These are phyloP conservation scores for Coemansia brasiliensis DNA, from an alignment of 192 early-diverging fungal genomes.

Conservation along the genomic window DNA sequence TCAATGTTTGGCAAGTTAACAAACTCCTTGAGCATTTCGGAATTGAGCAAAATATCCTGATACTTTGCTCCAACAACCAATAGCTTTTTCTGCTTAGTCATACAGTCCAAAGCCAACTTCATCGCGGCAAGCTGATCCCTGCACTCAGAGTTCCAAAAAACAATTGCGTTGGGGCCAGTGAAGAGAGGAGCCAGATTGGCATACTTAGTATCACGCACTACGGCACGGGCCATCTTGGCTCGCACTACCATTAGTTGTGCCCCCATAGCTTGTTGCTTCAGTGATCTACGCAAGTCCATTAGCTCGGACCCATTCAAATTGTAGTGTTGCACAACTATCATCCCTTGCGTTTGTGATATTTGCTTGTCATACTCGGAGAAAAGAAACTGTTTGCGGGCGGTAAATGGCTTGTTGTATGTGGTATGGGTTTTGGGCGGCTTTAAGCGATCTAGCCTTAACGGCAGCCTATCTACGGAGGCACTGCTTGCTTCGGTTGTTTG, in stretches of 20 bases:
- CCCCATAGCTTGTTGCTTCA: slow-evolving; percentile 26
- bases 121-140: slow-evolving; percentile 16
- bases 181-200: slow-evolving; percentile 40
- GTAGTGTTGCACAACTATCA: slow-evolving; percentile 48
- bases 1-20: slow-evolving; percentile 36
- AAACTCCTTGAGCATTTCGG: slow-evolving; percentile 36
- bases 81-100: slow-evolving; percentile 30
- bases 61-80: slow-evolving; percentile 46
- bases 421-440: slow-evolving; percentile 40
- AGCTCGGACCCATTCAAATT: slow-evolving; percentile 47
- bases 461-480: too few species aligned
- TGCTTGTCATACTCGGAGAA: slow-evolving; percentile 48
- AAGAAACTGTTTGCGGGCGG: slow-evolving; percentile 51
- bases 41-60: slow-evolving; percentile 38
- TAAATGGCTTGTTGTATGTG: slow-evolving; percentile 54
- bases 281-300: slow-evolving; percentile 22
- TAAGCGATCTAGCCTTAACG: slow-evolving; percentile 25
- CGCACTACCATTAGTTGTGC: slow-evolving; percentile 45
- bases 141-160: slow-evolving; percentile 24
- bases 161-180: slow-evolving; percentile 44
- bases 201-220: slow-evolving; percentile 41
- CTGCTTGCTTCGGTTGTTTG: too few species aligned
- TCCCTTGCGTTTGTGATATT: slow-evolving; percentile 19
- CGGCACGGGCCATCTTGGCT: slow-evolving; percentile 47
- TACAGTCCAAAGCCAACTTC: slow-evolving; percentile 27